Percentiles rank a stretch among this genome's conserved stretches.
phyloP scores from a whole-genome alignment of 78 protist species.

The Blattamonas nauphoetae region DNA sequence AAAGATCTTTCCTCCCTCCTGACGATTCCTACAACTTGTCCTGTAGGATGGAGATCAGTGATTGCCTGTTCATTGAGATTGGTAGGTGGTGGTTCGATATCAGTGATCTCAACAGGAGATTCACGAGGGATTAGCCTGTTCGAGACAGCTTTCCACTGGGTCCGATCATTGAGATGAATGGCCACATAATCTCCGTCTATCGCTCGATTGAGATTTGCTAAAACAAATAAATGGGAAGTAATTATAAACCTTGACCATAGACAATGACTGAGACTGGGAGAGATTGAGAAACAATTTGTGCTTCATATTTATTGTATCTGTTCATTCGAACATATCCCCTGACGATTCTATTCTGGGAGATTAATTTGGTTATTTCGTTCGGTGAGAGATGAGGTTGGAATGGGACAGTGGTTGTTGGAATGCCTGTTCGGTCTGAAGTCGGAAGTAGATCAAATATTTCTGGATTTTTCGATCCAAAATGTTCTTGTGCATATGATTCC shows the following conservation, averaged over 20 bases:
- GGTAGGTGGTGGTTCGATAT: background rate
- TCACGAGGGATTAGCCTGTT: background rate
- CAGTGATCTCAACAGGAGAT: background rate
- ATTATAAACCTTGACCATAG: background rate
- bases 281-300: background rate
- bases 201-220: slow-evolving; percentile 26
- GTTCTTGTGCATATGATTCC: background rate
- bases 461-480: background rate
- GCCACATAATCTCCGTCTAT: slow-evolving; percentile 32
- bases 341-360: background rate
- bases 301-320: background rate
- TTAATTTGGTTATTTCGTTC: background rate
- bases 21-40: background rate
- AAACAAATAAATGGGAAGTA: background rate
- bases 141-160: slow-evolving; percentile 4
- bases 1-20: background rate
- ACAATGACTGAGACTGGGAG: background rate
- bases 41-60: background rate
- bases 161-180: slow-evolving; percentile 9
- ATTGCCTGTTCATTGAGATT: background rate
- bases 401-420: background rate
- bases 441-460: background rate
- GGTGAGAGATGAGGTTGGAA: background rate
- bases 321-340: background rate
- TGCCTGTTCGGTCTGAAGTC: background rate